phyloP scores from a whole-genome alignment of 495 filamentous ascomycete species.

The Penicillium nucicola region DNA sequence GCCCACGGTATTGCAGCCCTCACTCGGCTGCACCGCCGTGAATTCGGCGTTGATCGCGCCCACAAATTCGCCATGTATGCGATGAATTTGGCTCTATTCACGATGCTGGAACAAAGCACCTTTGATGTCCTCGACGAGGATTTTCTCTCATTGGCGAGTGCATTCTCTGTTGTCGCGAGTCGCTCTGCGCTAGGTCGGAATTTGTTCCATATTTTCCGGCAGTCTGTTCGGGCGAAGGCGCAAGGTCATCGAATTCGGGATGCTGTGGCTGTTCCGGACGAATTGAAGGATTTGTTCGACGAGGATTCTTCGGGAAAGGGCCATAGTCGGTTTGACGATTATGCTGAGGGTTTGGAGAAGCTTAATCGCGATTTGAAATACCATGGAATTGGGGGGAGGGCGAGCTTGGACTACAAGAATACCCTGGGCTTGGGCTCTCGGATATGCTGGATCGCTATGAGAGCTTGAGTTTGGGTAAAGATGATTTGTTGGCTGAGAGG shows the following conservation, averaged over 20 bases:
- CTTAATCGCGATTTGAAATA: constrained; percentile 34
- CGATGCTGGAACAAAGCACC: constrained; percentile 27
- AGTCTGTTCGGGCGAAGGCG: constrained; percentile 30
- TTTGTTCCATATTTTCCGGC: constrained; percentile 42
- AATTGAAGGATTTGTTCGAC: constrained; percentile 39
- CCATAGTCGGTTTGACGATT: constrained; percentile 29
- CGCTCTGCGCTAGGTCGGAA: constrained; percentile 38
- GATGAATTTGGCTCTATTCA: constrained; percentile 44
- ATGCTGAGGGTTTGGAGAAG: constrained; percentile 38
- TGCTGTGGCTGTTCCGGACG: constrained; percentile 23
- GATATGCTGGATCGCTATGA: constrained; percentile 47
- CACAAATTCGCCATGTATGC: constrained; percentile 46
- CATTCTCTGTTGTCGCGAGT: constrained; percentile 37
- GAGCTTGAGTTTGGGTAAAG: constrained; percentile 40
- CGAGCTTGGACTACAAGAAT: constrained; percentile 3
- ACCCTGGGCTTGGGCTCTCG: constrained; percentile 19
- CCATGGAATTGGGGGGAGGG: constrained; percentile 23
- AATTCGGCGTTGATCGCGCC: constrained; percentile 38
- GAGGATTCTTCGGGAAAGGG: constrained; percentile 21
- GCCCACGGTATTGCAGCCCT: constrained; percentile 36
- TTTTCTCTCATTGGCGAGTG: constrained; percentile 36
- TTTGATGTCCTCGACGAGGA: constrained; percentile 40
- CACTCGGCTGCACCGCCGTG: constrained; percentile 29
- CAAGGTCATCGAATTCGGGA: constrained; percentile 30
- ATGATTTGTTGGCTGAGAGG: constrained; percentile 28